Evolutionary conservation across 2,329 filamentous ascomycete genomes (phyloP).

Genomic region (Aspergillus puulaauensis): DNA sequence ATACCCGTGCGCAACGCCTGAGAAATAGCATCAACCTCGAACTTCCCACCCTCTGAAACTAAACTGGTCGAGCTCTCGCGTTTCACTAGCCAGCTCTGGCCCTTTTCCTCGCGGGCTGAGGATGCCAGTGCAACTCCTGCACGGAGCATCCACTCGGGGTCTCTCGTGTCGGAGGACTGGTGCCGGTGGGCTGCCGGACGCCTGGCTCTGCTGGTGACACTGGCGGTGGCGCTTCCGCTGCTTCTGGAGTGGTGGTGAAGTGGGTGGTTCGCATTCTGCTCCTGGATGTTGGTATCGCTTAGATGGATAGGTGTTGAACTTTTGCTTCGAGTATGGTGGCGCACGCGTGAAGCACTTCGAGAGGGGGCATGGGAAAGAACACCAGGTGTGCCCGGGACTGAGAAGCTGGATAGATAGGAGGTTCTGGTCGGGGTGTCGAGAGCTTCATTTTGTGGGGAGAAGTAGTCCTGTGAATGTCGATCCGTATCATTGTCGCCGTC

Average conservation of each 20-base stretch:
- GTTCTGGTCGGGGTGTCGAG: conserved; percentile 32
- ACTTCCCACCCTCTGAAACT: conserved; percentile 38
- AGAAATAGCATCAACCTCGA: conserved; percentile 26
- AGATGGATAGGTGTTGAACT: conserved; percentile 33
- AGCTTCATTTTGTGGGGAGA: conserved; percentile 22
- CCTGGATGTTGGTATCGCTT: conserved; percentile 38
- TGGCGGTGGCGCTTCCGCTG: conserved; percentile 5
- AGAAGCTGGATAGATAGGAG: conserved; percentile 43
- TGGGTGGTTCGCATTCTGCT: conserved; percentile 25
- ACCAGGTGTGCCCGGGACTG: conserved; percentile 44
- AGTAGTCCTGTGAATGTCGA: conserved; percentile 31
- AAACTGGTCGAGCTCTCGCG: conserved; percentile 57
- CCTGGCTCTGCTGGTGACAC: not conserved
- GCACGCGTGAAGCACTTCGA: conserved; percentile 38
- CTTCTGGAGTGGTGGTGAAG: conserved; percentile 22
- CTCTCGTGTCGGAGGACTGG: conserved; percentile 15
- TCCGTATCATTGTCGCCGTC: conserved; percentile 41
- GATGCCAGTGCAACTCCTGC: conserved; percentile 58
- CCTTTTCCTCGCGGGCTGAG: conserved; percentile 59
- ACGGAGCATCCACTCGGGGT: conserved; percentile 61
- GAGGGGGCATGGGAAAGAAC: conserved; percentile 43
- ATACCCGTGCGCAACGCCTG: conserved; percentile 22
- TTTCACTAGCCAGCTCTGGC: conserved; percentile 61
- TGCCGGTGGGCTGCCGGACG: conserved; percentile 1
- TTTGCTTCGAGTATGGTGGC: conserved; percentile 34